phyloP scores from a whole-genome alignment of 2,329 filamentous ascomycete genomes.

The Cadophora sp. region DNA sequence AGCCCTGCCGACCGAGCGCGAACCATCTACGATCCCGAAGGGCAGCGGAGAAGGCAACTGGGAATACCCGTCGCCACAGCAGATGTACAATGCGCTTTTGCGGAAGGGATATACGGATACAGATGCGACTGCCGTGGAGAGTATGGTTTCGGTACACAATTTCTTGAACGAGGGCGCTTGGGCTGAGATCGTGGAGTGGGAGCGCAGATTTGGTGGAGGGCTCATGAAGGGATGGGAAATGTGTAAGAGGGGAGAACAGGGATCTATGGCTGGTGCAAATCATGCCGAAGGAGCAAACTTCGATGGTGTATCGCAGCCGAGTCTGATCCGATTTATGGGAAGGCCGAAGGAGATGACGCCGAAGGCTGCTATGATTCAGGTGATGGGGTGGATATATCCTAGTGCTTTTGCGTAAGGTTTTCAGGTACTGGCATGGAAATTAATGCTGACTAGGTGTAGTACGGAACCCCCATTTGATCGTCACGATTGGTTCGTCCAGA shows the following conservation, averaged over 20 bases:
- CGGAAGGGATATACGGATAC: conserved; percentile 97
- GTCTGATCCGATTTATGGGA: conserved; percentile 86
- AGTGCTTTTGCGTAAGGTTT: conserved; percentile 73
- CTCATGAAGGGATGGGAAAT: conserved; percentile 74
- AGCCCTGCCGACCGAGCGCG: conserved; percentile 78
- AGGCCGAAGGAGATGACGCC: conserved; percentile 89
- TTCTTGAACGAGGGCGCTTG: conserved; percentile 98
- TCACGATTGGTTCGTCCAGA: conserved; percentile 94
- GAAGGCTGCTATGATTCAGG: conserved; percentile 84
- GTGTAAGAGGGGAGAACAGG: conserved; percentile 76
- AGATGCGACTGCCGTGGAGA: conserved; percentile 89
- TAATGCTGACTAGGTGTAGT: conserved; percentile 49
- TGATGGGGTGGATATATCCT: conserved; percentile 81
- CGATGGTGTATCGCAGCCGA: conserved; percentile 66
- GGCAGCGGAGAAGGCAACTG: conserved; percentile 81
- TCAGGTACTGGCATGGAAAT: conserved; percentile 17
- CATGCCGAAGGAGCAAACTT: conserved; percentile 57
- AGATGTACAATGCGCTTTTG: conserved; percentile 99
- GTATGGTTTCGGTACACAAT: conserved; percentile 98
- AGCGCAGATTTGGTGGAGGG: conserved; percentile 81
- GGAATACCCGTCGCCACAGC: conserved; percentile 98
- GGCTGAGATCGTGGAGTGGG: conserved; percentile 94
- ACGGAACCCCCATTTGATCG: conserved; percentile 91
- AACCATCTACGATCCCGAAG: conserved; percentile 89
- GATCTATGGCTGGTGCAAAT: conserved; percentile 52